A percentile compares a stretch with the other conserved stretches of the same genome.
These are phyloP conservation scores for Vaccinium corymbosum DNA, from an alignment of 148 eudicot genomes.

Conservation along the genomic window DNA sequence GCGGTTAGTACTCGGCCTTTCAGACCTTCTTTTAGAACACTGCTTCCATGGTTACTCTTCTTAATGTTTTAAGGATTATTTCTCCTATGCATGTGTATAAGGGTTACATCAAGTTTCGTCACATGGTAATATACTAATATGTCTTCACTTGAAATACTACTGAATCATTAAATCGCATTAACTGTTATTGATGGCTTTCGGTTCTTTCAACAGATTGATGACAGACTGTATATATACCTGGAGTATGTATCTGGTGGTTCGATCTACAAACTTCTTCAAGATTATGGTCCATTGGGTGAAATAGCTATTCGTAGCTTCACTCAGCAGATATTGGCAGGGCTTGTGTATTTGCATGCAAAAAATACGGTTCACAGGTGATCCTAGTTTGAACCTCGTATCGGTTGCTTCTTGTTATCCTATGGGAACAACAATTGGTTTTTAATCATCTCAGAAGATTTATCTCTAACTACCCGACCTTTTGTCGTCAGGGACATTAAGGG, in stretches of 20 bases:
- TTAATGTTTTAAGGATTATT: not conserved
- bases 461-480: constrained; percentile 9
- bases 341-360: constrained; percentile 57
- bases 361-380: constrained; percentile 57
- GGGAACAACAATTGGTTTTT: not conserved
- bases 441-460: not conserved
- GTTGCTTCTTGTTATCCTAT: not conserved
- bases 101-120: not conserved
- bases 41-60: not conserved
- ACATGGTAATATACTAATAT: not conserved
- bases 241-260: constrained; percentile 81
- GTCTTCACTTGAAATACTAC: not conserved
- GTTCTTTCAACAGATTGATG: constrained; percentile 37
- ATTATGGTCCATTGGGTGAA: constrained; percentile 60
- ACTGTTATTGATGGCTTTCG: not conserved
- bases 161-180: not conserved
- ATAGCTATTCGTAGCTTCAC: constrained; percentile 61
- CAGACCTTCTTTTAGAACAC: too few species aligned
- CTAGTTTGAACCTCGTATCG: not conserved
- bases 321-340: constrained; percentile 54
- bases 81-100: not conserved
- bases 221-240: constrained; percentile 52
- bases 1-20: too few species aligned
- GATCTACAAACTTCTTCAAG: constrained; percentile 58
- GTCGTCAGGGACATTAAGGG: constrained; percentile 65